Percentiles rank a stretch among this genome's conserved stretches.
phyloP scores from a whole-genome alignment of 352 stramenopile genomes.

The Albugo laibachii region DNA sequence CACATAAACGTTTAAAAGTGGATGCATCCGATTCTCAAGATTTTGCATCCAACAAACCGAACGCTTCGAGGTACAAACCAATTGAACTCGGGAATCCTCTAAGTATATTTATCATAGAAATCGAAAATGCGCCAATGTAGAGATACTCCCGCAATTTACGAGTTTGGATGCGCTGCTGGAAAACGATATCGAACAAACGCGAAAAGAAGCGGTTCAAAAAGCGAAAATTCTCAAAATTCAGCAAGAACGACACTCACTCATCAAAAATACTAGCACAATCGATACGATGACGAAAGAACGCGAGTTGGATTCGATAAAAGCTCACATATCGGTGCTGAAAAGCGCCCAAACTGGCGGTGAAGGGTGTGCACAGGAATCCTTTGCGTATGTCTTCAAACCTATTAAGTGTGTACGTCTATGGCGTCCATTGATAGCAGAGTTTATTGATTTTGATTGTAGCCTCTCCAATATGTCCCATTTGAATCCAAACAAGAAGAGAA shows the following conservation, averaged over 20 bases:
- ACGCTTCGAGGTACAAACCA: no score
- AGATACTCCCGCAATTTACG: slow-evolving; percentile 12
- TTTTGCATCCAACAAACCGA: no score
- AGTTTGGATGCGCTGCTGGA: slow-evolving; percentile 55
- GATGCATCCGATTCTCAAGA: no score
- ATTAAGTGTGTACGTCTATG: slow-evolving; percentile 30
- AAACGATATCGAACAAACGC: slow-evolving; percentile 32
- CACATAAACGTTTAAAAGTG: no score
- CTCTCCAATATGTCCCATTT: slow-evolving; percentile 30
- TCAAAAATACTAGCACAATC: slow-evolving; percentile 4
- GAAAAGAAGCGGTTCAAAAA: slow-evolving; percentile 31
- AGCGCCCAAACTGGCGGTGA: not conserved
- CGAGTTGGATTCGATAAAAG: slow-evolving; percentile 32
- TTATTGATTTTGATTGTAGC: slow-evolving; percentile 6
- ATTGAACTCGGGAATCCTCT: no score
- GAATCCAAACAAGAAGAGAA: slow-evolving; percentile 33
- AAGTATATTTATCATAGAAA: no score
- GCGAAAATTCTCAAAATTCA: slow-evolving; percentile 33
- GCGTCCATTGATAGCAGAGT: not conserved
- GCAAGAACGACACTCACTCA: slow-evolving; percentile 18
- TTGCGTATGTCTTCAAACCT: slow-evolving; percentile 64
- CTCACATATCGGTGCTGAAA: slow-evolving; percentile 38
- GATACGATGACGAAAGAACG: slow-evolving; percentile 14
- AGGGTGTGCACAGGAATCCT: slow-evolving; percentile 20
- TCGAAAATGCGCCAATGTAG: no score